Percentiles rank a stretch among this genome's conserved stretches.
These are phyloP conservation scores for Anthracocystis panici-leucophaei DNA, from an alignment of 1,284 basidiomycete species.

Conservation along the genomic window DNA sequence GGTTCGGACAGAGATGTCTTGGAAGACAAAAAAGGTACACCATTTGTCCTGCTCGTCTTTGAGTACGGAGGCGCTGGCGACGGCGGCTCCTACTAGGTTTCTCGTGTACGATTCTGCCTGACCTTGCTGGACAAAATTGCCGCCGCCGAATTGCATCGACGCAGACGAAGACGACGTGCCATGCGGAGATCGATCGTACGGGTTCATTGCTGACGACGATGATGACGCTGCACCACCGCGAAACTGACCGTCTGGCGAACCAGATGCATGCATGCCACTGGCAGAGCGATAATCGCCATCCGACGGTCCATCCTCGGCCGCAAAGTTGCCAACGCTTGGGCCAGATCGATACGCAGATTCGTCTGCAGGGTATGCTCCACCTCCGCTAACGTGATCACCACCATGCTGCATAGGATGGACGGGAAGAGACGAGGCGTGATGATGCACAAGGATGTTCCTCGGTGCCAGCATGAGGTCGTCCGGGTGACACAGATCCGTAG, in stretches of 20 bases:
- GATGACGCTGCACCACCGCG: constrained; percentile 1
- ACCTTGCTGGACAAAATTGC: constrained; percentile 24
- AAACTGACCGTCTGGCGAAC: constrained; percentile 9
- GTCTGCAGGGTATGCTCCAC: constrained; percentile 10
- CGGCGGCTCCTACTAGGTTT: constrained; percentile 61
- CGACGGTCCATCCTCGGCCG: constrained; percentile 2
- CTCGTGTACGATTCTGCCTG: constrained; percentile 56
- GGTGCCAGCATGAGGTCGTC: constrained; percentile 57
- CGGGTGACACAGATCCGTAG: constrained; percentile 62
- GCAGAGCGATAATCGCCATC: constrained; percentile 29
- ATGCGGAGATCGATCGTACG: constrained; percentile 19
- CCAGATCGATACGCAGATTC: constrained; percentile 24
- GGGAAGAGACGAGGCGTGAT: constrained; percentile 49
- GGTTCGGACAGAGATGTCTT: constrained; percentile 62
- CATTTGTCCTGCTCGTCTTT: constrained; percentile 60
- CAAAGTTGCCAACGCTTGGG: constrained; percentile 23
- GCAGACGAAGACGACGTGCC: not conserved
- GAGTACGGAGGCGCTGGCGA: constrained; percentile 62
- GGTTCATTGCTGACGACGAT: constrained; percentile 8
- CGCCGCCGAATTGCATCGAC: constrained; percentile 26
- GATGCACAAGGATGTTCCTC: constrained; percentile 58
- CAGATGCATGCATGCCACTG: constrained; percentile 7
- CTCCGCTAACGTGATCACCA: constrained; percentile 8
- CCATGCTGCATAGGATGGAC: constrained; percentile 34
- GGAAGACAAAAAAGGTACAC: constrained; percentile 65